Base-by-base conservation (phyloP, 441 rosid genomes). In the Pelargonium cotyledonis region DNA sequence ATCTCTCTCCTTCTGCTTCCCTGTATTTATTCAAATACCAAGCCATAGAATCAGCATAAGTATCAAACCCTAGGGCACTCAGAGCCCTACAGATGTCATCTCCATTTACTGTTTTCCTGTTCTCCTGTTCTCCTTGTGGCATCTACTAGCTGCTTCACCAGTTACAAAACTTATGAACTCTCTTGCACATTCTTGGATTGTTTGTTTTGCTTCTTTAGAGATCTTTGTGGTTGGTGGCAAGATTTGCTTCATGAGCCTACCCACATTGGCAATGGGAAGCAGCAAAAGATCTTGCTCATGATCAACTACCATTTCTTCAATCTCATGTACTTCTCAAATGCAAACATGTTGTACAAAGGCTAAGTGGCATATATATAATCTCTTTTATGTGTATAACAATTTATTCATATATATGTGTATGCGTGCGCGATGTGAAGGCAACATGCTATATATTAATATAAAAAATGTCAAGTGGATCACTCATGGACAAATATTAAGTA, bases 81-180 rank as follows among this genome's bases (percentile, higher is more conserved):
- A 90, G 78, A 80, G 98, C 96, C 96, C 95, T 85, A 80, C 94
- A 90, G 73, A 93, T 85, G 79, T 93, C 98, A 46, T 93, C 96
- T 78, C 94, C 97, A 67, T 85, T 89, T 72, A 90, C 82, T 1
- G 98, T 90, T 90, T 89, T n/a, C n/a, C n/a, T n/a, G n/a, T n/a
- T n/a, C n/a, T 93, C 21, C 97, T 86, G 75, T 90, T 93, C 88
- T 90, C 96, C 73, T 83, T 88, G 70, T 90, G 94, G 77, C 98
- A 90, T 86, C 81, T 92, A 75, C 86, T 87, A 14, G 98, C 85
- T 11, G 98, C 98, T 80, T 92, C 98, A 6, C 85, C 82, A 0
- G 97, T 90, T 64, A 92, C 91, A 75, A 90, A 92, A 78, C 98
- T 89, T 79, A 92, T 68, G 79, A 93, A 93, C 84, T 93, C 98